Evolutionary conservation across 148 eudicot species (phyloP).

Genomic region (Spergularia bocconei): DNA sequence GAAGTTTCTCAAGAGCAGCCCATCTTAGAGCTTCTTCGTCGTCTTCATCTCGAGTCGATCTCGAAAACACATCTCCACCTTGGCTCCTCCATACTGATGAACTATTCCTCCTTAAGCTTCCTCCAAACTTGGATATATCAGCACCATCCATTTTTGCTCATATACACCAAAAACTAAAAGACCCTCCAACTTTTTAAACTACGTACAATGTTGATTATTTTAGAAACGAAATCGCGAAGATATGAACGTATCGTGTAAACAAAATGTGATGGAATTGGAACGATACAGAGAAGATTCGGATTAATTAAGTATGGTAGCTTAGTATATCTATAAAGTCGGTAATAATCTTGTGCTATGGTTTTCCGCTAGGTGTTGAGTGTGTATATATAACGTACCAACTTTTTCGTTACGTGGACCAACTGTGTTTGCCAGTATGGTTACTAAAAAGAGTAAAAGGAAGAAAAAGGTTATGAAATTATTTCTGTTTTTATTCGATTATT

Average conservation of each 20-base stretch:
- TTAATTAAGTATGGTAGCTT: too few relatives aligned
- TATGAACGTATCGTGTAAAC: too few relatives aligned
- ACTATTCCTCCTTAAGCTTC: constrained; percentile 31
- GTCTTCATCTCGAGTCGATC: constrained; percentile 41
- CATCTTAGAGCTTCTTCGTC: constrained; percentile 67
- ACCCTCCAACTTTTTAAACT: too few relatives aligned
- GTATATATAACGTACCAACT: too few relatives aligned
- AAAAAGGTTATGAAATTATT: neutral
- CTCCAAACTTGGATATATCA: constrained; percentile 22
- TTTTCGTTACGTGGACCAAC: neutral
- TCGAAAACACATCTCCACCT: constrained; percentile 33
- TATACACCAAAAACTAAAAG: too few relatives aligned
- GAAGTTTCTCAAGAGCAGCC: constrained; percentile 65
- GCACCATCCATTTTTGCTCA: constrained; percentile 15
- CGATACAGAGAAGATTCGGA: too few relatives aligned
- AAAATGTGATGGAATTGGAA: too few relatives aligned
- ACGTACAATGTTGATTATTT: neutral
- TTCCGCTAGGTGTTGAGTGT: too few relatives aligned
- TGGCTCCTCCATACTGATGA: constrained; percentile 42
- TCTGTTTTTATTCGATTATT: neutral
- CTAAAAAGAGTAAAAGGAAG: neutral
- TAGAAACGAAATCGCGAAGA: too few relatives aligned
- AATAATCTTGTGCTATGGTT: too few relatives aligned
- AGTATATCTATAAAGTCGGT: too few relatives aligned
- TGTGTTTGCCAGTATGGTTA: neutral